Conservation (phyloP, 805 yeast species). For the Hagleromyces aurorensis region DNA sequence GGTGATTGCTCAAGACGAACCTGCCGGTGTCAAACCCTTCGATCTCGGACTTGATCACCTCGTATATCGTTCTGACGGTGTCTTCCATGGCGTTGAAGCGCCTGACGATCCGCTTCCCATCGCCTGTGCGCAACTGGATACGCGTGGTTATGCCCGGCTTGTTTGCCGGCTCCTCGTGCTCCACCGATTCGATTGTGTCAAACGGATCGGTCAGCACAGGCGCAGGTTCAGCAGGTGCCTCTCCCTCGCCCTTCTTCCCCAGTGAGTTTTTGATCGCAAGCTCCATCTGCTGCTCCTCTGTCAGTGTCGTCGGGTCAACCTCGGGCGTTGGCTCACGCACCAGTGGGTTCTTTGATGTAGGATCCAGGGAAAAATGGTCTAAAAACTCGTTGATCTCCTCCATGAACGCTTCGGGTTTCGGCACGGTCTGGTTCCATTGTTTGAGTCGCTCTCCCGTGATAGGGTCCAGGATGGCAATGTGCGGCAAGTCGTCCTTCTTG, state of each 20-base stretch:
- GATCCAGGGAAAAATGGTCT: slow-evolving; percentile 53
- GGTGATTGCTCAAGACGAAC: slow-evolving; percentile 48
- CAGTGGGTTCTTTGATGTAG: slow-evolving; percentile 56
- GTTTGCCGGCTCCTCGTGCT: slow-evolving; percentile 56
- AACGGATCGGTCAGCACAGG: slow-evolving; percentile 36
- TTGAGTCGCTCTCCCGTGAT: slow-evolving; percentile 87
- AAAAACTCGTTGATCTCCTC: slow-evolving; percentile 66
- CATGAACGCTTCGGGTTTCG: slow-evolving; percentile 51
- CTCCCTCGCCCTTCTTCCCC: slow-evolving; percentile 24
- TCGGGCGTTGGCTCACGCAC: slow-evolving; percentile 48
- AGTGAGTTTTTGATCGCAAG: slow-evolving; percentile 66
- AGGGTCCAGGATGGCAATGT: slow-evolving; percentile 87
- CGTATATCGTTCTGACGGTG: slow-evolving; percentile 51
- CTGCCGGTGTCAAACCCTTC: slow-evolving; percentile 34
- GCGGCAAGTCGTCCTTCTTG: slow-evolving; percentile 53
- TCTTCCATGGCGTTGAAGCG: slow-evolving; percentile 51
- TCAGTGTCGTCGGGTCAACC: slow-evolving; percentile 54
- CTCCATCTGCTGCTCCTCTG: slow-evolving; percentile 81
- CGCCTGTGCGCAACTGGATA: slow-evolving; percentile 81
- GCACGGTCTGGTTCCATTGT: slow-evolving; percentile 64
- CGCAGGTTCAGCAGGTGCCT: slow-evolving; percentile 8
- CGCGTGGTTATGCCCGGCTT: slow-evolving; percentile 54
- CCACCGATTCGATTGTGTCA: slow-evolving; percentile 40
- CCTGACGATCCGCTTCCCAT: slow-evolving; percentile 75
- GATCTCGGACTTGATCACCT: slow-evolving; percentile 55